Base-by-base conservation (phyloP, 1,284 basidiomycete genomes). In the Cronartium quercuum region DNA sequence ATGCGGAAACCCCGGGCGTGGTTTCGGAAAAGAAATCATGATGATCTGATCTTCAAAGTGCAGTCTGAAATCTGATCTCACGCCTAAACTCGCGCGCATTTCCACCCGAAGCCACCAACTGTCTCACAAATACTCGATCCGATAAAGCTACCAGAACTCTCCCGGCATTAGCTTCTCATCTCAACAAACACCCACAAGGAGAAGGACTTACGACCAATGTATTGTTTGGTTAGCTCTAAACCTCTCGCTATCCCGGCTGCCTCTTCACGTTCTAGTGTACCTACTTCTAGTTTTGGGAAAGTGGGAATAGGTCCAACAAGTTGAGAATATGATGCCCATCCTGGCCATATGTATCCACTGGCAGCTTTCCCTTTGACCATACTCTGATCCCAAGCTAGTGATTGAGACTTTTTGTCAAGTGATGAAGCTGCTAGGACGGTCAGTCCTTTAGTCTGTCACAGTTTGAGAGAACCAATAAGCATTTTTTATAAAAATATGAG, bases 31-130 rank as follows among this genome's bases (percentile, higher is more conserved):
- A 12, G 44, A 47, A 47, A 47, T n/a, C 55, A 58, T 58, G 21
- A 58, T n/a, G 15, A 58, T 60, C n/a, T n/a, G n/a, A n/a, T n/a
- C n/a, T 60, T 58, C 38, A 70, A 24, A 70, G 21, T 21, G 41
- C 61, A 35, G 44, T 51, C 64, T 73, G 69, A 65, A 64, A 55
- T 73, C 34, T 37, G 6, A 73, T 73, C 58, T 73, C 69, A 51
- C 69, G 55, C 40, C 60, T 57, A 55, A 73, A 73, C 37, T 73
- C 62, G 38, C 69, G 57, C n/a, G 55, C 69, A 58, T 73, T 73
- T 15, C 69, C 69, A 58, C 55, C 66, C 12, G 69, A 73, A 37
- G 60, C 21, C 40, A 66, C 63, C 1, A 65, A 73, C 41, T 73
- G 69, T 40, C 69, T 21, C 29, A 73, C 38, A 34, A 73, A 73